Percentiles rank a stretch among this genome's conserved stretches.
Evolutionary conservation across 2,329 filamentous ascomycete species (phyloP).

Genomic region (Aspergillus quadricinctus): DNA sequence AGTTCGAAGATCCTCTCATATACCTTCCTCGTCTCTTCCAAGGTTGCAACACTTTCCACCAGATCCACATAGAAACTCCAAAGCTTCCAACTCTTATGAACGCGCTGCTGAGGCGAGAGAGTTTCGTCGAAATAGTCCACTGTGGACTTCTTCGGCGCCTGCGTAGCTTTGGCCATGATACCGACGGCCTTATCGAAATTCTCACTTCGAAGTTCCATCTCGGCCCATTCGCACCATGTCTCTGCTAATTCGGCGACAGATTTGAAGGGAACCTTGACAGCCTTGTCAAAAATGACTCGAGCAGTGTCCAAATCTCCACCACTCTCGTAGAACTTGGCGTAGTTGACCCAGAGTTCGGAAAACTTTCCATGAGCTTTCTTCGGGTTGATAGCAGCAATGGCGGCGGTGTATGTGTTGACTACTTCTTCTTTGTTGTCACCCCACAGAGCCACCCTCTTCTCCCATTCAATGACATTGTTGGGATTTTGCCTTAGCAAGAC

Average conservation of each 20-base stretch:
- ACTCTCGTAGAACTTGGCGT: conserved; percentile 93
- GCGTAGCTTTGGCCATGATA: conserved; percentile 95
- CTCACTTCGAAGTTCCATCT: conserved; percentile 93
- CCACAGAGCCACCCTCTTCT: conserved; percentile 94
- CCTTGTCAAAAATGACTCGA: conserved; percentile 93
- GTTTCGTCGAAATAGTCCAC: conserved; percentile 99
- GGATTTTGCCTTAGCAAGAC: conserved; percentile 93
- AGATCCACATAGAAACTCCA: conserved; percentile 99
- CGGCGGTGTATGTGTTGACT: conserved; percentile 89
- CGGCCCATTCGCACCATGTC: conserved; percentile 99
- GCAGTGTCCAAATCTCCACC: conserved; percentile 81
- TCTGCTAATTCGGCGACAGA: conserved; percentile 95
- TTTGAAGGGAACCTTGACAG: conserved; percentile 95
- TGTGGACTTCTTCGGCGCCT: conserved; percentile 93
- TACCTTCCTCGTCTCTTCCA: conserved; percentile 89
- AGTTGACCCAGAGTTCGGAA: conserved; percentile 92
- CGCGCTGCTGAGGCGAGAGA: conserved; percentile 86
- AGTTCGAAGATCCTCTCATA: conserved; percentile 98
- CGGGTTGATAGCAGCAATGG: conserved; percentile 86
- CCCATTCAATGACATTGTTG: conserved; percentile 94
- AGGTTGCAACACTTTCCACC: conserved; percentile 84
- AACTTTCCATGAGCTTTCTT: conserved; percentile 93
- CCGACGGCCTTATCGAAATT: conserved; percentile 92
- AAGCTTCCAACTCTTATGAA: conserved; percentile 98
- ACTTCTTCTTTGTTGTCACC: conserved; percentile 87